Evolutionary conservation across 768 basidiomycete species (phyloP), one percentile per base, ranked within the genome.

Genomic region (Atractiella rhizophila): DNA sequence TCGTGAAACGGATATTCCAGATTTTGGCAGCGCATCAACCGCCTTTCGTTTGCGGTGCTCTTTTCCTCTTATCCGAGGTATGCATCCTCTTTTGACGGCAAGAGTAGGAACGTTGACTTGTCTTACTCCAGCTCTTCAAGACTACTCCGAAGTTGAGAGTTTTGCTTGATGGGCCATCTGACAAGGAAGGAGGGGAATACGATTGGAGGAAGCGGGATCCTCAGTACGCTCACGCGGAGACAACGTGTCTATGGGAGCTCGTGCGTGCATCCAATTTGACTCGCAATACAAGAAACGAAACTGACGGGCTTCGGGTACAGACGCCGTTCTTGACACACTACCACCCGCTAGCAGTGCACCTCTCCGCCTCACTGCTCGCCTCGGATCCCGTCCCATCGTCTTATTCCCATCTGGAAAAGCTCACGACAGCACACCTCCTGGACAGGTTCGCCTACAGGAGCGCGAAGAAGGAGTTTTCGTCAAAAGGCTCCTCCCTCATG

Each of bases 361-460:
- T n/a, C 13, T 70, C 86, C 0, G 64, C 96, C 28, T 70, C 79
- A 0, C 69, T 88, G 1, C 81, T 85, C 51, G 76, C 83, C 0
- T 68, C 68, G 6, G 80, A 91, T 98, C 10, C 67, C 94, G 36
- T 54, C 63, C 1, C 68, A 66, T 7, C 65, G 74, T 35, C 74
- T 76, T 0, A 62, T 94, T 10, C 80, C 81, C 0, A 96, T 54
- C 74, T 98, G 35, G 73, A 79, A 9, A 72, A 83, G 42, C 85
- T 91, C 62, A 86, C 85, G 1, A 69, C 94, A 19, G 74, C 79
- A 1, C 80, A 85, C 52, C 94, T 98, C 69, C 68, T 96, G 29
- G 91, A 96, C 56, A 71, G 86, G 26, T 94, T 96, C 61, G 80
- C 94, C 31, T 94, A 82, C 64, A 81, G 85, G 59, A 94, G 96